Percentiles rank a stretch among this genome's conserved stretches.
Conservation (phyloP, 805 yeast genomes). For the Clavispora carvajalis region DNA sequence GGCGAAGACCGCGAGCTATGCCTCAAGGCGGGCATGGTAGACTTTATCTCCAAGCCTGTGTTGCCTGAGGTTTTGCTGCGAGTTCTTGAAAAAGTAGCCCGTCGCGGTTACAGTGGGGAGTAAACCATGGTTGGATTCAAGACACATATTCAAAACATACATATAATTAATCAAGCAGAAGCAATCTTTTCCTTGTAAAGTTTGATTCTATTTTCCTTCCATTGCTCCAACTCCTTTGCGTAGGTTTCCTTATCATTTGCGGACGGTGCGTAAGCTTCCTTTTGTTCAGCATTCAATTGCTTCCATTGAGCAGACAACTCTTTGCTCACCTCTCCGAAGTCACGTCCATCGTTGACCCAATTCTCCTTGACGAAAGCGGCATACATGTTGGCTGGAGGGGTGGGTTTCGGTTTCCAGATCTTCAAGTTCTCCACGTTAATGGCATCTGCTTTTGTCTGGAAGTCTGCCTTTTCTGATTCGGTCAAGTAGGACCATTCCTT, state of each 20-base stretch:
- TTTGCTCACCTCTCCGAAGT: conserved; percentile 22
- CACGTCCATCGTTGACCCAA: conserved; percentile 19
- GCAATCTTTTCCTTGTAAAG: conserved; percentile 11
- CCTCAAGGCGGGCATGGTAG: conserved; percentile 46
- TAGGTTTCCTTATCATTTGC: conserved; percentile 17
- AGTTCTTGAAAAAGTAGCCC: conserved; percentile 22
- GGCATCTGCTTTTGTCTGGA: conserved; percentile 21
- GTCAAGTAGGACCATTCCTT: conserved; percentile 24
- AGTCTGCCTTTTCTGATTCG: conserved; percentile 24
- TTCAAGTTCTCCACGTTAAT: conserved; percentile 21
- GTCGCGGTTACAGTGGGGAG: neutral
- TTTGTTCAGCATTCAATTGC: conserved; percentile 23
- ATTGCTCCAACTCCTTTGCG: conserved; percentile 18
- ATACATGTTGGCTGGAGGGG: conserved; percentile 25
- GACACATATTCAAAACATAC: neutral
- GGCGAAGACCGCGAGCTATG: conserved; percentile 47
- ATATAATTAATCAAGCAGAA: neutral
- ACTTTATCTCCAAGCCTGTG: conserved; percentile 49
- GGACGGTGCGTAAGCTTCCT: conserved; percentile 18
- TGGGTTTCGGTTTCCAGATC: conserved; percentile 30
- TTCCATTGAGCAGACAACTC: conserved; percentile 28
- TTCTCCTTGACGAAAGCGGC: conserved; percentile 26
- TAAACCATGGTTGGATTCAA: neutral
- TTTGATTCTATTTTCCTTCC: conserved; percentile 27
- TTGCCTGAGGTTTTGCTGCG: conserved; percentile 40